These are phyloP conservation scores for Penicillium sp. DNA, from an alignment of 2,329 filamentous ascomycete genomes.

Conservation along the genomic window DNA sequence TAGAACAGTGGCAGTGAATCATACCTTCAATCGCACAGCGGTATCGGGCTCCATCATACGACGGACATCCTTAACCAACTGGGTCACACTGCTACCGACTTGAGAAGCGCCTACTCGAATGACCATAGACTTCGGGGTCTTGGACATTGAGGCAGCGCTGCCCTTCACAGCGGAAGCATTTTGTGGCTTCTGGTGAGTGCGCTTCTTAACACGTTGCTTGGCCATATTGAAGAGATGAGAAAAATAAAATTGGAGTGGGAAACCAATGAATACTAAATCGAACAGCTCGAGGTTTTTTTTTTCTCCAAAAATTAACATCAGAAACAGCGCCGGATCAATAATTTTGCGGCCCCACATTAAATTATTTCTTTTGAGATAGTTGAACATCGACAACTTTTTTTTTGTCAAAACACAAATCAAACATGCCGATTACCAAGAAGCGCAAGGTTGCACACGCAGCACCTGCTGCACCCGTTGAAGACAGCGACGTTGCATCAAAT, in stretches of 20 bases:
- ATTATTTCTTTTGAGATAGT: conserved; percentile 28
- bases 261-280: conserved; percentile 10
- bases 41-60: conserved; percentile 95
- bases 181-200: conserved; percentile 72
- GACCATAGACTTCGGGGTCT: conserved; percentile 92
- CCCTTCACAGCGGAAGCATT: conserved; percentile 53
- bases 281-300: conserved; percentile 31
- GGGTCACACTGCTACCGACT: conserved; percentile 85
- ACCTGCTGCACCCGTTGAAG: conserved; percentile 15
- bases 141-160: conserved; percentile 61
- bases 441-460: conserved; percentile 35
- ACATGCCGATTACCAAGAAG: conserved; percentile 43
- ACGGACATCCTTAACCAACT: conserved; percentile 87
- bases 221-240: conserved; percentile 59
- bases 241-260: conserved; percentile 6
- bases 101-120: conserved; percentile 94
- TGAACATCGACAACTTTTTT: conserved; percentile 5
- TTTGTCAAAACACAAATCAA: conserved; percentile 11
- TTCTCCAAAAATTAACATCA: conserved; percentile 34
- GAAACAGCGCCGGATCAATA: conserved; percentile 36
- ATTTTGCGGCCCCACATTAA: conserved; percentile 38
- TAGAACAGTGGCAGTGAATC: not conserved
- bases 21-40: conserved; percentile 73
- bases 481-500: conserved; percentile 14
- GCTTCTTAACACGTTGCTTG: conserved; percentile 78